Evolutionary conservation across 768 basidiomycete species (phyloP).

Genomic region (Postia placenta): DNA sequence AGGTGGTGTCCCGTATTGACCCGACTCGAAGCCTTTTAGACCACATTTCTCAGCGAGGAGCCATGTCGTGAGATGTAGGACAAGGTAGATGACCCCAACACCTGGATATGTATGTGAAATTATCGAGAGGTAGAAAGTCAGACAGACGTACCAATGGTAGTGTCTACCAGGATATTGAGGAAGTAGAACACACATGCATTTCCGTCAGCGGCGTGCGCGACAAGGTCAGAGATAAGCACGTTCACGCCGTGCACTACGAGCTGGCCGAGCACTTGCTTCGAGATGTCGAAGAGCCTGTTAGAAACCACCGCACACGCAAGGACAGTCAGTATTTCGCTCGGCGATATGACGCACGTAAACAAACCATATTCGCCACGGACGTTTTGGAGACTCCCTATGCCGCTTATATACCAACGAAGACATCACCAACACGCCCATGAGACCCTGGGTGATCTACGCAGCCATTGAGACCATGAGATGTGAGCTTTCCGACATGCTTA

Average conservation of each 20-base stretch:
- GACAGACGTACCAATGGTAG: conserved; percentile 74
- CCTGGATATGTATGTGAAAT: conserved; percentile 37
- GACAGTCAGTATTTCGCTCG: neutral
- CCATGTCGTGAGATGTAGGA: conserved; percentile 58
- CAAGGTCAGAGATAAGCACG: conserved; percentile 70
- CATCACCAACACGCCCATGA: conserved; percentile 91
- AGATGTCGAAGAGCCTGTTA: conserved; percentile 83
- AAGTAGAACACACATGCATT: conserved; percentile 94
- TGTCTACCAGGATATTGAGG: conserved; percentile 88
- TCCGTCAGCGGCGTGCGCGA: conserved; percentile 58
- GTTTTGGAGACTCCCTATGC: conserved; percentile 76
- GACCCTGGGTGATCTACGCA: conserved; percentile 66
- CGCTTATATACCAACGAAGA: conserved; percentile 83
- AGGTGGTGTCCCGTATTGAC: conserved; percentile 86
- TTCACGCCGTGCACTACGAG: conserved; percentile 77
- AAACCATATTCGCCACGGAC: conserved; percentile 92
- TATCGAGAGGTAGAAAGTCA: too few species aligned
- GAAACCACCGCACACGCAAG: neutral
- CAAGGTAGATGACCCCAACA: conserved; percentile 74
- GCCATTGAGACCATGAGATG: conserved; percentile 4
- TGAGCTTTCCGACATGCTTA: conserved; percentile 16
- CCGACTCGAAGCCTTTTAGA: conserved; percentile 77
- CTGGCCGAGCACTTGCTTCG: conserved; percentile 86
- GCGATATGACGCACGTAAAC: conserved; percentile 14
- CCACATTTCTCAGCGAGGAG: conserved; percentile 57